Percentiles rank a stretch among this genome's conserved stretches.
These are phyloP conservation scores for Microcos paniculata DNA, from an alignment of 345 rosid genomes.

Conservation along the genomic window DNA sequence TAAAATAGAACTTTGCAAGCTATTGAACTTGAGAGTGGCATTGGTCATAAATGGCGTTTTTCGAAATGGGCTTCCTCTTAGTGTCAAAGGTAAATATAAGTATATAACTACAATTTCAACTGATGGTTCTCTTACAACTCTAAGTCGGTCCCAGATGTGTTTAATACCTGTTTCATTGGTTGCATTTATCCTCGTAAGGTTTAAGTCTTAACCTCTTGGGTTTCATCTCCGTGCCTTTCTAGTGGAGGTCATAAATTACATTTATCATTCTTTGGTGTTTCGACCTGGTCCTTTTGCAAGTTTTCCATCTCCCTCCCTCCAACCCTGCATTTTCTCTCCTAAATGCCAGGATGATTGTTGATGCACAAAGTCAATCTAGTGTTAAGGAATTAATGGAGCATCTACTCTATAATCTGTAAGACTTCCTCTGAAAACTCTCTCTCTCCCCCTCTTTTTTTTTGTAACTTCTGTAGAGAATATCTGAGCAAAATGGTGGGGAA, in stretches of 20 bases:
- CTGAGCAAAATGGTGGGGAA: slow-evolving; percentile 83
- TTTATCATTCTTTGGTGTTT: neutral
- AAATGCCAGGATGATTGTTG: neutral
- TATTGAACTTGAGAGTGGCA: slow-evolving; percentile 87
- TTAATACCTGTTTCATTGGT: neutral
- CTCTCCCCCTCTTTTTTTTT: no score
- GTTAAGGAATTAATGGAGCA: slow-evolving; percentile 8
- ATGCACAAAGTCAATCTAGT: neutral
- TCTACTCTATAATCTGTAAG: slow-evolving; percentile 15
- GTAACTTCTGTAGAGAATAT: slow-evolving; percentile 55
- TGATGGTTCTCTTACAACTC: slow-evolving; percentile 17
- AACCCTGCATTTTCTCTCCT: no score
- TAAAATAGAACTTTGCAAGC: slow-evolving; percentile 81
- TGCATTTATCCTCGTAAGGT: neutral
- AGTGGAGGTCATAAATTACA: neutral
- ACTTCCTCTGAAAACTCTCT: slow-evolving; percentile 10
- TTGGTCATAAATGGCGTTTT: slow-evolving; percentile 81
- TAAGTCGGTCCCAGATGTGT: neutral
- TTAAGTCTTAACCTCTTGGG: neutral
- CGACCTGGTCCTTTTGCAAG: neutral
- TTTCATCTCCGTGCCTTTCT: neutral
- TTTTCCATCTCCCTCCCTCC: neutral
- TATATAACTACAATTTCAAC: neutral
- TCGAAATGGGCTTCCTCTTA: slow-evolving; percentile 98
- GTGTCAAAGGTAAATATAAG: slow-evolving; percentile 90